phyloP scores from a whole-genome alignment of 2,329 filamentous ascomycete species.

The Fusarium hainanense region DNA sequence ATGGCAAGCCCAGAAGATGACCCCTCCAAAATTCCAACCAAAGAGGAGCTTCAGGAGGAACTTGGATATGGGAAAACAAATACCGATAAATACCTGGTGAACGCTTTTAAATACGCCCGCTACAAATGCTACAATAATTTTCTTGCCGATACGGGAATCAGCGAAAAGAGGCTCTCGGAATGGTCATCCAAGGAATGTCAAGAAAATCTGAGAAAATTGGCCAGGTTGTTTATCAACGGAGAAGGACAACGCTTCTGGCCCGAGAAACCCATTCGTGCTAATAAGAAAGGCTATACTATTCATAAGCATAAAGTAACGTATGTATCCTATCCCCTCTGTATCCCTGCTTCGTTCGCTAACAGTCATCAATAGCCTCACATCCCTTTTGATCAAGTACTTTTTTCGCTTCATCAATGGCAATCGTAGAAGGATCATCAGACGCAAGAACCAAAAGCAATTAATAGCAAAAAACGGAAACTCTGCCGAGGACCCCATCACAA shows the following conservation, averaged over 20 bases:
- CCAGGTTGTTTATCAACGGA: not conserved
- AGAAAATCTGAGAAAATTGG: not conserved
- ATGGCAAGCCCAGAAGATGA: not conserved
- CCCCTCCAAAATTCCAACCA: not conserved
- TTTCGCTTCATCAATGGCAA: not conserved
- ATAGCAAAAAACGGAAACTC: not conserved
- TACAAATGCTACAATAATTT: not conserved
- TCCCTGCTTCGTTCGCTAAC: not conserved
- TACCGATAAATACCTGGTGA: not conserved
- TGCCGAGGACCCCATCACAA: not conserved
- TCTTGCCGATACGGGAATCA: not conserved
- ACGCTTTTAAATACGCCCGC: not conserved
- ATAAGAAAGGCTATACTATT: not conserved
- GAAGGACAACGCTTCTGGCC: constrained; percentile 17
- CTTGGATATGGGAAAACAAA: not conserved
- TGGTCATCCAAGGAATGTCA: constrained; percentile 1
- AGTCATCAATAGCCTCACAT: not conserved
- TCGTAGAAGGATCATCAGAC: not conserved
- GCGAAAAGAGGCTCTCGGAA: not conserved
- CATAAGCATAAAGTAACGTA: not conserved
- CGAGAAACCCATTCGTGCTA: not conserved
- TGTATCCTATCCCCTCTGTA: not conserved
- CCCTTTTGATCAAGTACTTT: not conserved
- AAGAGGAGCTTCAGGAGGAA: not conserved
- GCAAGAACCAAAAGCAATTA: not conserved